Evolutionary conservation across 306 rosid species (phyloP).

Genomic region (Cajanus cajan): DNA sequence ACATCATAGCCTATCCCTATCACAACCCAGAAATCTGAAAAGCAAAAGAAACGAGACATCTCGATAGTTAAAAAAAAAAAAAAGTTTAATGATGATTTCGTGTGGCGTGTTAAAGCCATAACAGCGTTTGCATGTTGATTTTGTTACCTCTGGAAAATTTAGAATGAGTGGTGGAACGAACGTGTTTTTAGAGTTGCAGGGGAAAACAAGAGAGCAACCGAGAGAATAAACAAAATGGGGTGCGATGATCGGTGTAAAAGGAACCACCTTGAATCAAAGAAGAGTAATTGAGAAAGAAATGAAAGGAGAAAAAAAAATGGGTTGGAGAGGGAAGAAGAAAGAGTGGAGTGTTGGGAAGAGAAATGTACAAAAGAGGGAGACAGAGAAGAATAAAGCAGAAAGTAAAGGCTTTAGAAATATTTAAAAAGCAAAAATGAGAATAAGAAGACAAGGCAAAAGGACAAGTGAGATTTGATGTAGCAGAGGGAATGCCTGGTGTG

Average conservation of each 20-base stretch:
- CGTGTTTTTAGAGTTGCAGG: background rate
- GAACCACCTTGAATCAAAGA: background rate
- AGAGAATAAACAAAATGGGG: background rate
- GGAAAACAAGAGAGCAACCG: background rate
- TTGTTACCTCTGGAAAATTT: conserved; percentile 22
- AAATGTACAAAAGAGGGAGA: background rate
- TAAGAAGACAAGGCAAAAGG: background rate
- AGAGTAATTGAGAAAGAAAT: background rate
- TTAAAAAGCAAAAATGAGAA: background rate
- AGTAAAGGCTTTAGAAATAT: background rate
- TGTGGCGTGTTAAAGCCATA: background rate
- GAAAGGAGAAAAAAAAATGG: background rate
- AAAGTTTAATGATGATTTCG: conserved; percentile 1
- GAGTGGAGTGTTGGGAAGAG: background rate
- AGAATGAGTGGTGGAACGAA: background rate
- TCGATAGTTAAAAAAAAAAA: background rate
- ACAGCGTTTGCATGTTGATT: conserved; percentile 25
- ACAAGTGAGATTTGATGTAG: conserved; percentile 9
- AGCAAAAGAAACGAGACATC: background rate
- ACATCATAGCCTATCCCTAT: background rate
- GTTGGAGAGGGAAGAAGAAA: background rate
- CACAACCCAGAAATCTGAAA: conserved; percentile 3
- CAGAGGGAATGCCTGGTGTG: background rate
- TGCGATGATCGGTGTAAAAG: conserved; percentile 4
- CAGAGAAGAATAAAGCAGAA: background rate